Evolutionary conservation across 2,329 filamentous ascomycete genomes (phyloP).

Genomic region (Cladobotryum mycophilum): DNA sequence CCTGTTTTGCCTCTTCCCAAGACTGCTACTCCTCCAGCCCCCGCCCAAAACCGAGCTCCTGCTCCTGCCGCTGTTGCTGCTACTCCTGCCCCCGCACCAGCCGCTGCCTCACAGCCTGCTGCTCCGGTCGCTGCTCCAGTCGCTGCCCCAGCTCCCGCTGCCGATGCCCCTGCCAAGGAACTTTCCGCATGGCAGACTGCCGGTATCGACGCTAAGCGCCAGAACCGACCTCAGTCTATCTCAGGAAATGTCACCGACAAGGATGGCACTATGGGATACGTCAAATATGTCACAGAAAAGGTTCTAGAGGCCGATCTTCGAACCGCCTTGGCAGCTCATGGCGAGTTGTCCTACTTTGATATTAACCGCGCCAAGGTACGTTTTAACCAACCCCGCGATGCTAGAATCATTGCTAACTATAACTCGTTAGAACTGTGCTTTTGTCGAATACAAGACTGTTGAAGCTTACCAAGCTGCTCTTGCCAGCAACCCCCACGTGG

Average conservation of each 20-base stretch:
- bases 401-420: conserved; percentile 14
- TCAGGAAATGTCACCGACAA: conserved; percentile 57
- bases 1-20: conserved; percentile 52
- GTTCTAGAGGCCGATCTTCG: conserved; percentile 70
- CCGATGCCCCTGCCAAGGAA: conserved; percentile 45
- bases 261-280: conserved; percentile 76
- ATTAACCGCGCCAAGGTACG: conserved; percentile 77
- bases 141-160: conserved; percentile 13
- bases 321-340: conserved; percentile 63
- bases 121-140: conserved; percentile 29
- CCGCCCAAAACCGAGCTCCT: conserved; percentile 44
- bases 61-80: conserved; percentile 38
- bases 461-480: conserved; percentile 80
- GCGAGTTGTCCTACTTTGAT: conserved; percentile 67
- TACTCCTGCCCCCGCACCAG: conserved; percentile 26
- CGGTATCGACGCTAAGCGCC: conserved; percentile 75
- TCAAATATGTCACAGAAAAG: conserved; percentile 92
- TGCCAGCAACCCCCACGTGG: conserved; percentile 75
- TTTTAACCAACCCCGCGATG: conserved; percentile 1
- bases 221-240: conserved; percentile 65
- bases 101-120: conserved; percentile 32
- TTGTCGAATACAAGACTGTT: conserved; percentile 81
- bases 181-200: conserved; percentile 73
- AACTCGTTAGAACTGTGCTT: conserved; percentile 75
- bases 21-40: conserved; percentile 47